A percentile compares a stretch with the other conserved stretches of the same genome.
Evolutionary conservation across 371 early-diverging fungal genomes (phyloP).

Genomic region (Mortierella sp.): DNA sequence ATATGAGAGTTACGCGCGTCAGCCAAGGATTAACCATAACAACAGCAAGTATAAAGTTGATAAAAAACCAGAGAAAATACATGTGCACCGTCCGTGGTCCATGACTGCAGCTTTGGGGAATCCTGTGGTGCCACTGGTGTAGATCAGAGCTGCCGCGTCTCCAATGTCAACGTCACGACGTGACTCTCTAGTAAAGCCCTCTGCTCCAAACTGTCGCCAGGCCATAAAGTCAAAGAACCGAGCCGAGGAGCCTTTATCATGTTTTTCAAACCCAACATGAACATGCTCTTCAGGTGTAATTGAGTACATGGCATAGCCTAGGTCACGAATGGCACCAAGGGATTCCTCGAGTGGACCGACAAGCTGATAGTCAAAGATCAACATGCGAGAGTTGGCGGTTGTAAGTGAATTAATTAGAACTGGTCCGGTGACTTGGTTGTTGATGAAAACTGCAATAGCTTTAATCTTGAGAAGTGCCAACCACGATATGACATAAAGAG

Average conservation of each 20-base stretch:
- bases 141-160: slow-evolving; percentile 38
- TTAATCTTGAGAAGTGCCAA: slow-evolving; percentile 50
- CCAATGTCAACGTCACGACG: slow-evolving; percentile 23
- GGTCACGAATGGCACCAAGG: slow-evolving; percentile 23
- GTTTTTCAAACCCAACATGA: not conserved
- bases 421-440: slow-evolving; percentile 42
- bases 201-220: not conserved
- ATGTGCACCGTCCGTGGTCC: slow-evolving; percentile 48
- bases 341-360: slow-evolving; percentile 19
- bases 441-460: slow-evolving; percentile 38
- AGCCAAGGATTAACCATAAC: no score
- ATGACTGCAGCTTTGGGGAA: slow-evolving; percentile 52
- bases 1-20: no score
- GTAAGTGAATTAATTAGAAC: slow-evolving; percentile 43
- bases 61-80: slow-evolving; percentile 23
- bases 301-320: slow-evolving; percentile 43
- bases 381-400: slow-evolving; percentile 33
- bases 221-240: slow-evolving; percentile 3
- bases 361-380: slow-evolving; percentile 47
- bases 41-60: not conserved
- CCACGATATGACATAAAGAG: slow-evolving; percentile 35
- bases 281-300: slow-evolving; percentile 37
- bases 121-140: slow-evolving; percentile 47
- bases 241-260: not conserved
- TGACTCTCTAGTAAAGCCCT: slow-evolving; percentile 19